Evolutionary conservation across 208 protist species (phyloP).

Genomic region (Strigomonas oncopelti): DNA sequence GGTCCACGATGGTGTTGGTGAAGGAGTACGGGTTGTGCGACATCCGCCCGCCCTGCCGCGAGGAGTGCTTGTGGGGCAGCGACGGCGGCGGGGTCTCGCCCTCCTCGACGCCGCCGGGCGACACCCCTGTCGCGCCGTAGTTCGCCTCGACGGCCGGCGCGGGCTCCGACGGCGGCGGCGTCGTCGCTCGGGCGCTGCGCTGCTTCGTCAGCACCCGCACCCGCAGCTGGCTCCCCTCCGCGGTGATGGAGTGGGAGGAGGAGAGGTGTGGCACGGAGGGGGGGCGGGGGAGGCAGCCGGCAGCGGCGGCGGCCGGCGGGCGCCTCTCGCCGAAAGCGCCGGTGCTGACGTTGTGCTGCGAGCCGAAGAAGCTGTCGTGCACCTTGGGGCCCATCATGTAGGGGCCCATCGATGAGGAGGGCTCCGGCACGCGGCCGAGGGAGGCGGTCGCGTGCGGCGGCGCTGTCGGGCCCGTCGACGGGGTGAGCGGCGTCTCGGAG

Average conservation of each 20-base stretch:
- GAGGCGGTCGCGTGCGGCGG: no score
- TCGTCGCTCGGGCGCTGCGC: background rate
- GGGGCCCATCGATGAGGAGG: no score
- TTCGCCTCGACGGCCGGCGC: background rate
- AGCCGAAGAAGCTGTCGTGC: no score
- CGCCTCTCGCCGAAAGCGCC: background rate
- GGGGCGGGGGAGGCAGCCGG: background rate
- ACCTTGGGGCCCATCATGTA: no score
- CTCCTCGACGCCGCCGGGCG: slow-evolving; percentile 3
- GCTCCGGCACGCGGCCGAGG: no score
- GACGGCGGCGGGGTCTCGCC: background rate
- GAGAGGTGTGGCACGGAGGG: background rate
- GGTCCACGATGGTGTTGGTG: background rate
- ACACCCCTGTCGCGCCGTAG: slow-evolving; percentile 7
- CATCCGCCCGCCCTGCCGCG: background rate
- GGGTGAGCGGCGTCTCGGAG: no score
- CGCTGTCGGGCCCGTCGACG: no score
- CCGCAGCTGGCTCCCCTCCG: background rate
- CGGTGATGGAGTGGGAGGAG: background rate
- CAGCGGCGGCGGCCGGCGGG: background rate
- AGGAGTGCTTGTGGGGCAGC: background rate
- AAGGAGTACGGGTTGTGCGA: slow-evolving; percentile 12
- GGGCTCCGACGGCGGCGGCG: no score
- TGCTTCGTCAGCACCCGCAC: slow-evolving; percentile 6
- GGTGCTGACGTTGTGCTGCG: no score